These are phyloP conservation scores for Gentiana macrophylla DNA, from an alignment of 257 asterid genomes.

Conservation along the genomic window DNA sequence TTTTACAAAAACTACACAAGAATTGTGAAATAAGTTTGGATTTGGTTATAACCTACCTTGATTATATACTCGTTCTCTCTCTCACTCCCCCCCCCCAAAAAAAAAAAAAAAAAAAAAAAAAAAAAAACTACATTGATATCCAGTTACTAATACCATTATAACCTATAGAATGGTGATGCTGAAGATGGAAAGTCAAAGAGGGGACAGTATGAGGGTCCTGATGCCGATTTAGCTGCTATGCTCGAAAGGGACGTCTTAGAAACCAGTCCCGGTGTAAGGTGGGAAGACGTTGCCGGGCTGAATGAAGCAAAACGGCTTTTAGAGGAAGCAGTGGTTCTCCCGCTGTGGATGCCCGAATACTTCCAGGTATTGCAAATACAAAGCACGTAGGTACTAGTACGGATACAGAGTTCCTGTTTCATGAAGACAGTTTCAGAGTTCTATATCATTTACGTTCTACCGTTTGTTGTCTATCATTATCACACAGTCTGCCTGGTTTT, in stretches of 20 bases:
- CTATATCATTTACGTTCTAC: too few relatives aligned
- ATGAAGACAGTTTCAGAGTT: background rate
- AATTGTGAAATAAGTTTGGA: too few relatives aligned
- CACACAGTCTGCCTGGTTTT: too few relatives aligned
- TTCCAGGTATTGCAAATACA: slow-evolving; percentile 62
- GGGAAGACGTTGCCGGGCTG: slow-evolving; percentile 99
- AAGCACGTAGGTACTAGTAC: slow-evolving; percentile 4
- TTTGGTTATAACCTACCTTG: background rate
- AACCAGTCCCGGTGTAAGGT: slow-evolving; percentile 87
- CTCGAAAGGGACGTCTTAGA: slow-evolving; percentile 97
- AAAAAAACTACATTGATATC: background rate
- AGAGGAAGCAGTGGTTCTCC: slow-evolving; percentile 99
- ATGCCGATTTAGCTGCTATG: slow-evolving; percentile 97
- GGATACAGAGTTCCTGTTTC: slow-evolving; percentile 3
- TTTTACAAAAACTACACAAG: too few relatives aligned
- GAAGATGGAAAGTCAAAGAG: slow-evolving; percentile 87
- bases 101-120: too few relatives aligned
- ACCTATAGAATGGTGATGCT: slow-evolving; percentile 61
- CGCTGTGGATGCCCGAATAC: slow-evolving; percentile 98
- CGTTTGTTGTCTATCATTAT: too few relatives aligned
- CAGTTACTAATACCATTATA: background rate
- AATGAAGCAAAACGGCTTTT: slow-evolving; percentile 93
- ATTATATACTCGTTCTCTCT: background rate
- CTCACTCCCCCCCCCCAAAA: background rate
- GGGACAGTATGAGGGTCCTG: slow-evolving; percentile 93